Conservation (phyloP, 306 rosid species). For the Psophocarpus tetragonolobus region DNA sequence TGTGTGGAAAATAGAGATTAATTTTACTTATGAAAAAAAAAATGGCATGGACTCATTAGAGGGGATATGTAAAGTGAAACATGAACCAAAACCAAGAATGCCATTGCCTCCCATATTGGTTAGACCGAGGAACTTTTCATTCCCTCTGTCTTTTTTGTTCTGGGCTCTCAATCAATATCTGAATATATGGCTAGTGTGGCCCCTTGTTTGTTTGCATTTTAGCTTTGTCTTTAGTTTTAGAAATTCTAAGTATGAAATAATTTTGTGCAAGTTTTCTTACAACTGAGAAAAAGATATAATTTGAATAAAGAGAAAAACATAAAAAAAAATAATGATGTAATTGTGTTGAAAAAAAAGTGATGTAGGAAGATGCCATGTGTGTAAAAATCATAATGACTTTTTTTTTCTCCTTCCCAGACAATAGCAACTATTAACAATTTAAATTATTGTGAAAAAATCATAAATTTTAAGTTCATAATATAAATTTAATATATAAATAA, state of each 20-base stretch:
- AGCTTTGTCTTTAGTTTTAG: neutral
- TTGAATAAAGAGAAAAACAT: neutral
- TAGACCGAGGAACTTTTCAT: constrained; percentile 52
- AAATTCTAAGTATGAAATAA: neutral
- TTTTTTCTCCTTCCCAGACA: no score
- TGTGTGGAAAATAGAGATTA: constrained; percentile 25
- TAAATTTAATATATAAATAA: no score
- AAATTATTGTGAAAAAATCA: neutral
- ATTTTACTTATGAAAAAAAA: neutral
- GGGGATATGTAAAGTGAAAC: constrained; percentile 34
- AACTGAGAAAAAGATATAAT: neutral
- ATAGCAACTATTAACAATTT: neutral
- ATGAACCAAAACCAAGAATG: constrained; percentile 42
- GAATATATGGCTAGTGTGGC: constrained; percentile 47
- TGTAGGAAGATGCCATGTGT: no score
- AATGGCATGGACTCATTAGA: neutral
- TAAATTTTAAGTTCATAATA: neutral
- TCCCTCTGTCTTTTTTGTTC: constrained; percentile 47
- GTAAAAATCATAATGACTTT: no score
- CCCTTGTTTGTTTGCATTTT: constrained; percentile 48
- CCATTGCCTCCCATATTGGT: constrained; percentile 43
- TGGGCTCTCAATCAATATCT: constrained; percentile 35
- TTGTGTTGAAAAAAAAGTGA: neutral
- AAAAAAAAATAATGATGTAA: neutral
- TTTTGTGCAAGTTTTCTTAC: neutral